These are phyloP conservation scores for Wallacemonas sp. DNA, from an alignment of 208 protist species.

Conservation along the genomic window DNA sequence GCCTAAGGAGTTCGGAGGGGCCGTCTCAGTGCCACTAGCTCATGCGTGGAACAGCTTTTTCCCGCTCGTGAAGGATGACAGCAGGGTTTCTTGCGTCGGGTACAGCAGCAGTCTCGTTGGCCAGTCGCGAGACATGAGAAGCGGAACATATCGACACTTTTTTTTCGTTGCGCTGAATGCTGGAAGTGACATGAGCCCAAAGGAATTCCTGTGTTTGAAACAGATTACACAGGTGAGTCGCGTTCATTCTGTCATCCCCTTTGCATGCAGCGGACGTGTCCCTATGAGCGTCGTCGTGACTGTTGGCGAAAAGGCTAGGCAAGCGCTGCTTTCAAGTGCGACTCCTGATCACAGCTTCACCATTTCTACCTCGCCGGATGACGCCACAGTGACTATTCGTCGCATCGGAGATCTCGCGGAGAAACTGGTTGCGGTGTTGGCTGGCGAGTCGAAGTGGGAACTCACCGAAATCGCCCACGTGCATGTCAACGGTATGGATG, in stretches of 20 bases:
- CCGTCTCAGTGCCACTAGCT: slow-evolving; percentile 37
- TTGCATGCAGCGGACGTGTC: slow-evolving; percentile 44
- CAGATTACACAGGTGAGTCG: slow-evolving; percentile 29
- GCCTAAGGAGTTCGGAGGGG: slow-evolving; percentile 33
- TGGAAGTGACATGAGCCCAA: slow-evolving; percentile 6
- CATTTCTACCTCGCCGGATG: slow-evolving; percentile 33
- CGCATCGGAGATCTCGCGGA: slow-evolving; percentile 31
- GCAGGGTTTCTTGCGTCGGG: slow-evolving; percentile 37
- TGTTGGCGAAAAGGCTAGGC: slow-evolving; percentile 53
- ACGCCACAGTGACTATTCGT: slow-evolving; percentile 37
- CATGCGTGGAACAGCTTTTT: slow-evolving; percentile 67
- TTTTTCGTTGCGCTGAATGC: slow-evolving; percentile 52
- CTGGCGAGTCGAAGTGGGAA: slow-evolving; percentile 42
- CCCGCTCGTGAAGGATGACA: slow-evolving; percentile 30
- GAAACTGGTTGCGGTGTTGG: slow-evolving; percentile 32
- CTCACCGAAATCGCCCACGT: slow-evolving; percentile 48
- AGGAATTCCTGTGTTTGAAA: slow-evolving; percentile 10
- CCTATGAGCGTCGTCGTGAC: slow-evolving; percentile 64
- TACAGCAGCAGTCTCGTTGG: slow-evolving; percentile 56
- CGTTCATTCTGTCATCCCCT: slow-evolving; percentile 58
- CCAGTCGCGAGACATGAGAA: slow-evolving; percentile 5
- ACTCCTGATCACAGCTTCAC: slow-evolving; percentile 30
- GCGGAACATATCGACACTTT: slow-evolving; percentile 57
- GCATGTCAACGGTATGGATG: slow-evolving; percentile 25
- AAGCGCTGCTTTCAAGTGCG: slow-evolving; percentile 27